Evolutionary conservation across 2,329 filamentous ascomycete species (phyloP).

Genomic region (Didymella exigua): DNA sequence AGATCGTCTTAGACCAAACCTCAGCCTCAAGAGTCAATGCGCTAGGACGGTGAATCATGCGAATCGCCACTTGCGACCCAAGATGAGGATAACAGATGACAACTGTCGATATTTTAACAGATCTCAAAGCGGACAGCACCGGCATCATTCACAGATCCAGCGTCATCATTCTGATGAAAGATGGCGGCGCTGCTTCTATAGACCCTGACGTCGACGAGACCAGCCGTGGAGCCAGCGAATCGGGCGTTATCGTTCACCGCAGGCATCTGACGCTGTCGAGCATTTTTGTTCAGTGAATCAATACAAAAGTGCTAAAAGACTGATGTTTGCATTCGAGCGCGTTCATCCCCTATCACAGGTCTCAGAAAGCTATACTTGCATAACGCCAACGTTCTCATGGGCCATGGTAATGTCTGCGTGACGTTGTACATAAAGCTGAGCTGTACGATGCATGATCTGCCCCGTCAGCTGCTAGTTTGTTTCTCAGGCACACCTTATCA

Average conservation of each 20-base stretch:
- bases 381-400: no score
- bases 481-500: neutral
- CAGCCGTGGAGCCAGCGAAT: neutral
- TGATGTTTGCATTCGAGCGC: neutral
- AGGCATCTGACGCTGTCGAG: neutral
- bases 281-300: neutral
- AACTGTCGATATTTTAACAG: neutral
- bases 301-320: no score
- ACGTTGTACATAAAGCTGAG: neutral
- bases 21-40: conserved; percentile 14
- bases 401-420: neutral
- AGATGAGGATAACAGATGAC: conserved; percentile 2
- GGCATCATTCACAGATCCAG: neutral
- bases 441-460: neutral
- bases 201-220: conserved; percentile 8
- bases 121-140: neutral
- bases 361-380: neutral
- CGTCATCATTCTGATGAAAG: conserved; percentile 6
- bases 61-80: conserved; percentile 8
- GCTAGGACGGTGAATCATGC: conserved; percentile 8
- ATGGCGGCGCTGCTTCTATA: neutral
- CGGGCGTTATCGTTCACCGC: conserved; percentile 4
- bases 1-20: conserved; percentile 2
- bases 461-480: neutral
- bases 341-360: neutral